Conservation (phyloP, 805 yeast species). For the Starmera pachycereana region DNA sequence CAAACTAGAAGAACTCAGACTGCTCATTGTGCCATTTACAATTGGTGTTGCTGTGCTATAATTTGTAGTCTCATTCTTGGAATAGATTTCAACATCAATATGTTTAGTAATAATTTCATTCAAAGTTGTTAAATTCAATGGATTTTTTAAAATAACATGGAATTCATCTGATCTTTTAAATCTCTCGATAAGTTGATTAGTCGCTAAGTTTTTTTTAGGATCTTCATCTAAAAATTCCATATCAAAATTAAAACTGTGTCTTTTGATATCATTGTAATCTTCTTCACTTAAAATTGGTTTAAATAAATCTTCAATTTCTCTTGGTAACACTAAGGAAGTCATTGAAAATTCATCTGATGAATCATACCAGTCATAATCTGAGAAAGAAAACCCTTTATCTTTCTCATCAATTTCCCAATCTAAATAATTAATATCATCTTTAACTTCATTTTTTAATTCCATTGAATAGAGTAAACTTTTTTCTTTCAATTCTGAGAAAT, state of each 20-base stretch:
- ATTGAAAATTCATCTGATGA: background rate
- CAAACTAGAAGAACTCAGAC: too few species aligned
- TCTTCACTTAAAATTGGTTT: background rate
- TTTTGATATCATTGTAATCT: background rate
- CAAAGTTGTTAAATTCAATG: too few species aligned
- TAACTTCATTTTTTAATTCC: background rate
- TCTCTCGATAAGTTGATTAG: background rate
- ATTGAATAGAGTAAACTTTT: background rate
- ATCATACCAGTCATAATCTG: constrained; percentile 1
- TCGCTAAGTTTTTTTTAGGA: too few species aligned
- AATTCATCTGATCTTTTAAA: background rate
- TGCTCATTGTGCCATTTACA: too few species aligned
- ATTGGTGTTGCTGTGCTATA: too few species aligned
- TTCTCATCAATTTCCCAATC: constrained; percentile 1
- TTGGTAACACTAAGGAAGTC: background rate
- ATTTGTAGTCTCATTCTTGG: too few species aligned
- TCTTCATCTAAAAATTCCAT: background rate
- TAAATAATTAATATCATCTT: background rate
- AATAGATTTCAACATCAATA: too few species aligned
- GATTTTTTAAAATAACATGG: too few species aligned
- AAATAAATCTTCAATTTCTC: background rate
- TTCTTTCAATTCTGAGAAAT: background rate
- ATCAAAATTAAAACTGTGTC: constrained; percentile 1
- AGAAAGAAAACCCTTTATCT: background rate
- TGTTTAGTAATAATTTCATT: too few species aligned